Evolutionary conservation across 768 basidiomycete genomes (phyloP), one percentile per base, ranked within the genome.

Genomic region (Lentinus brumalis): DNA sequence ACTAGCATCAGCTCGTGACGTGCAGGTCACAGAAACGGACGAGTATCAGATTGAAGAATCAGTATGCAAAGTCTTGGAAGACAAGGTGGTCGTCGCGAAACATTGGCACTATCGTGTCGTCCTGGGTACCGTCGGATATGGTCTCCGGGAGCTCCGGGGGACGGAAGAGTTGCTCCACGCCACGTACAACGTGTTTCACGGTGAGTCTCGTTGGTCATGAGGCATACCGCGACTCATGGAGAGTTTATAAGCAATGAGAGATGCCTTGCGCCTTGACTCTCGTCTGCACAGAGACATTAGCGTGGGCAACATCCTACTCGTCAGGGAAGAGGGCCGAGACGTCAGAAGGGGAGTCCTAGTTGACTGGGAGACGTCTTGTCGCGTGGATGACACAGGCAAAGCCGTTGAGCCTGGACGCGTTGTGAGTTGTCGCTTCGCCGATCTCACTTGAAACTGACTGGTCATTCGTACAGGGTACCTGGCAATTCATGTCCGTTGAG

Each of bases 291-390:
- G 60, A 10, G 60, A 54, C 49, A 61, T 61, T 31, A 59, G 57
- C 35, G 6, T 38, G 2, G 42, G 42, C 5, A 59, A 59, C 51
- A 53, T 59, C 44, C 45, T 59, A 8, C 51, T 59, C 8, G 57
- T 59, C 31, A 30, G 39, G 15, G 51, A 53, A 18, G 10, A 40
- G 10, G 57, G 44, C 3, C 11, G 30, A 3, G 41, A 52, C 8
- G 41, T 29, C 26, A 40, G 50, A 1, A 32, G n/a, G 18, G 57
- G 57, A n/a, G 52, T 38, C 26, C 54, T 61, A 16, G 51, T 61
- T 18, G 60, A 61, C 30, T 61, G 60, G 60, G 60, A 61, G 16
- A 35, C 44, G 4, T 55, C 60, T 15, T 51, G n/a, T 8, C 45
- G 26, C 4, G 35, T 56, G 18, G 46, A 61, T 56, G 44, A 45